Conservation (phyloP, 805 yeast species). For the Candida michaelii region DNA sequence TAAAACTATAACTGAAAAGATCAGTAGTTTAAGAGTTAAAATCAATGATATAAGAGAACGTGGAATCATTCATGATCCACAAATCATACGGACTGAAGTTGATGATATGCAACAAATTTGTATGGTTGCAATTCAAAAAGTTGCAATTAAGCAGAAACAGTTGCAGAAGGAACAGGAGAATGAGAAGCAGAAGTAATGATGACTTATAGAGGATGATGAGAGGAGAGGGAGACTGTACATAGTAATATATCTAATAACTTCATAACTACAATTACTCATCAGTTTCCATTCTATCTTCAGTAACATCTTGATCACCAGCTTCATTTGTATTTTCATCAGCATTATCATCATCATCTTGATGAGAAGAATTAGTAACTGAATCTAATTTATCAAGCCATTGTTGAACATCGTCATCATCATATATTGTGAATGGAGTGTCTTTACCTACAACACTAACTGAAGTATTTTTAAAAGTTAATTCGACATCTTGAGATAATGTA, state of each 20-base stretch:
- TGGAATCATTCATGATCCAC: slow-evolving; percentile 32
- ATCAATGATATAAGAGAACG: slow-evolving; percentile 35
- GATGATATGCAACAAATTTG: slow-evolving; percentile 38
- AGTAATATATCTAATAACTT: slow-evolving; percentile 3
- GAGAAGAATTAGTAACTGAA: slow-evolving; percentile 58
- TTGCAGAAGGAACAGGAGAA: slow-evolving; percentile 7
- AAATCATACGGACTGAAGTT: slow-evolving; percentile 32
- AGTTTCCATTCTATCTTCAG: slow-evolving; percentile 39
- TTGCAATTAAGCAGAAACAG: slow-evolving; percentile 35
- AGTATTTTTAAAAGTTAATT: slow-evolving; percentile 78
- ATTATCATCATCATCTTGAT: slow-evolving; percentile 37
- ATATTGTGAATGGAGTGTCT: slow-evolving; percentile 68
- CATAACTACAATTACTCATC: slow-evolving; percentile 18
- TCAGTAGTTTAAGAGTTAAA: slow-evolving; percentile 25
- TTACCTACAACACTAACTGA: slow-evolving; percentile 92
- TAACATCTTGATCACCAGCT: slow-evolving; percentile 15
- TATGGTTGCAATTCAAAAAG: slow-evolving; percentile 39
- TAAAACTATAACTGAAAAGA: slow-evolving; percentile 18
- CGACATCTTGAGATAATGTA: slow-evolving; percentile 91
- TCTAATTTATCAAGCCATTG: slow-evolving; percentile 80
- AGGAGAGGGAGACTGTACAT: no score
- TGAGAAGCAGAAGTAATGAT: not conserved
- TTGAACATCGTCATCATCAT: slow-evolving; percentile 85
- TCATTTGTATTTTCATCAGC: slow-evolving; percentile 24
- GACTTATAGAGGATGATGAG: no score